Evolutionary conservation across 192 early-diverging fungal species (phyloP), one percentile per base, ranked within the genome.

Genomic region (Coemansia sp.): DNA sequence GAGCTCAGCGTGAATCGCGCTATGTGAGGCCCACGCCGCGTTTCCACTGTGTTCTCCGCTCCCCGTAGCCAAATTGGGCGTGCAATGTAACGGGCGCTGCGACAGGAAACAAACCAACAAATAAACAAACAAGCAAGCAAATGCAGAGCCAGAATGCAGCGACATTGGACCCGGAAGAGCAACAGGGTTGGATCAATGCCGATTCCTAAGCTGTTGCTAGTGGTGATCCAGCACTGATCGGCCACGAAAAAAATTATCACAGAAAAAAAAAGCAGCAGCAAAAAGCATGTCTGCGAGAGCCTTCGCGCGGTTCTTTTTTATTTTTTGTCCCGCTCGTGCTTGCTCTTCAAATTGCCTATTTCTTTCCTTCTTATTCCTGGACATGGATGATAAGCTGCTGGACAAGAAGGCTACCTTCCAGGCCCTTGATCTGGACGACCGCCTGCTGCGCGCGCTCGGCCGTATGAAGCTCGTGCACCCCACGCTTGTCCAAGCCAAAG

Each of bases 401-500:
- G 87, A 88, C 39, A 70, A 73, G 40, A 31, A 76, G 60, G 70
- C 73, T 39, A 82, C 87, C 42, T 90, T 90, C 60, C 72, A 60
- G 49, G 58, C 79, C 6, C 79, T 96, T n/a, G 93, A 92, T 60
- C 85, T 99, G 24, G 96, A 99, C 73, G 80, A 93, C 74, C 88
- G 96, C 17, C 87, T 99, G 57, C 79, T 94, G 31, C 89, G 94
- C 37, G 95, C 95, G 40, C 76, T 99, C 20, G 91, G 91, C 20
- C 89, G 89, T 49, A 86, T 98, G 66, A 89, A 91, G 31, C 94
- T 93, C 66, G 84, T 83, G 24, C 86, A 89, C 40, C 96, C 97
- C 5, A 98, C 97, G 43, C 85, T 93, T 6, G 91, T 99, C 11
- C 97, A 99, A 79, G 83, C 87, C 37, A 88, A 87, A 32, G 90